Base-by-base conservation (phyloP, 345 rosid species). In the Erucastrum elatum region DNA sequence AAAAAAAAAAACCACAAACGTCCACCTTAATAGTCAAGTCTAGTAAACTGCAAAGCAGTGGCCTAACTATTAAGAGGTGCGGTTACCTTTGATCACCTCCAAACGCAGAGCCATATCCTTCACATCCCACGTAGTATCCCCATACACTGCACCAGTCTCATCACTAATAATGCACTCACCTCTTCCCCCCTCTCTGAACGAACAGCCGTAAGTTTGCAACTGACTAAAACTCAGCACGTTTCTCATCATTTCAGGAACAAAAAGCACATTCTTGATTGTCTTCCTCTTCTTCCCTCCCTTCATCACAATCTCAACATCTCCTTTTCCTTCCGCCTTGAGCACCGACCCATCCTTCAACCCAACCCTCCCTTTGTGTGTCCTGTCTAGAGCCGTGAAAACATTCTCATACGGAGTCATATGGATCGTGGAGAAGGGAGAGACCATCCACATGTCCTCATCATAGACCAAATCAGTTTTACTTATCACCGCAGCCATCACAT, bases 351-450 rank as follows among this genome's bases (percentile, higher is more conserved):
- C 73, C 3, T 11, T 72, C 59, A 75, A 29, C 3, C 79, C 79
- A 68, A 75, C 73, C 51, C 33, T 68, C 10, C 74, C 62, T 41
- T 59, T 68, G 15, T 68, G 21, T 12, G 68, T 68, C 21, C 25
- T 68, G 51, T 76, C 80, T 3, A 76, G 46, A 60, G 16, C 11
- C 2, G 34, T 13, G 68, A 76, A 76, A 60, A 6, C 31, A 68
- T 68, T 76, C 53, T 68, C 80, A 31, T 68, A 21, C 0, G 80
- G 80, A 68, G 74, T 76, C 74, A 76, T 76, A 44, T 76, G 80
- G 16, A 11, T 76, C 29, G 74, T 44, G 7, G 74, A 60, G 4
- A 60, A 27, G 6, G 63, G 27, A n/a, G 63, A 76, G 51, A 76
- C n/a, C 75, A 61, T 69, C 80, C 80, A 76, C 53, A 69, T 8